Evolutionary conservation across 202 grass and related monocot species (phyloP).

Genomic region (Alloteropsis angusta): DNA sequence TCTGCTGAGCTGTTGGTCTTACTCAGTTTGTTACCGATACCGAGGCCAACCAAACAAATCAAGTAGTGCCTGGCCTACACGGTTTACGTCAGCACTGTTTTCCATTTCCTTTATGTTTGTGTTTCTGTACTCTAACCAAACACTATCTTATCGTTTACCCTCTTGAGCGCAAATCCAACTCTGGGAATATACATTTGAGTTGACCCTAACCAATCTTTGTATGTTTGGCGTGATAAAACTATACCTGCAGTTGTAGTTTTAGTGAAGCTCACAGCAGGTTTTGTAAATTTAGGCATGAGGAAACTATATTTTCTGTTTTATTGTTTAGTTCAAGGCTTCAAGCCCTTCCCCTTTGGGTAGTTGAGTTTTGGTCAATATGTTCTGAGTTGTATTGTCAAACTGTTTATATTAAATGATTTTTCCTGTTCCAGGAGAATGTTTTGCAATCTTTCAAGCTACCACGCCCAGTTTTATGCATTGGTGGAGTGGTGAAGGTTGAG

Average conservation of each 20-base stretch:
- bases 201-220: neutral
- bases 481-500: slow-evolving; percentile 68
- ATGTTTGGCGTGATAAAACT: neutral
- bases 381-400: neutral
- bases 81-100: too few relatives aligned
- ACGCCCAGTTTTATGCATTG: slow-evolving; percentile 52
- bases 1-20: too few relatives aligned
- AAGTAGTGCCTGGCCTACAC: too few relatives aligned
- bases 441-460: slow-evolving; percentile 71
- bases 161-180: neutral
- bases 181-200: neutral
- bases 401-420: neutral
- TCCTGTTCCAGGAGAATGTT: slow-evolving; percentile 48
- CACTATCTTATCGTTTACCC: neutral
- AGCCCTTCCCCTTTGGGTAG: neutral
- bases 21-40: too few relatives aligned
- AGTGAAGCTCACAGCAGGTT: neutral
- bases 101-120: too few relatives aligned
- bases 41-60: too few relatives aligned
- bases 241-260: neutral
- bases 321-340: neutral
- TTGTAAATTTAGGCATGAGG: neutral
- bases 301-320: neutral
- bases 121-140: too few relatives aligned
- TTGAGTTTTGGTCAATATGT: neutral